Evolutionary conservation across 179 eudicot species (phyloP).

Genomic region (Camellia oleifera): DNA sequence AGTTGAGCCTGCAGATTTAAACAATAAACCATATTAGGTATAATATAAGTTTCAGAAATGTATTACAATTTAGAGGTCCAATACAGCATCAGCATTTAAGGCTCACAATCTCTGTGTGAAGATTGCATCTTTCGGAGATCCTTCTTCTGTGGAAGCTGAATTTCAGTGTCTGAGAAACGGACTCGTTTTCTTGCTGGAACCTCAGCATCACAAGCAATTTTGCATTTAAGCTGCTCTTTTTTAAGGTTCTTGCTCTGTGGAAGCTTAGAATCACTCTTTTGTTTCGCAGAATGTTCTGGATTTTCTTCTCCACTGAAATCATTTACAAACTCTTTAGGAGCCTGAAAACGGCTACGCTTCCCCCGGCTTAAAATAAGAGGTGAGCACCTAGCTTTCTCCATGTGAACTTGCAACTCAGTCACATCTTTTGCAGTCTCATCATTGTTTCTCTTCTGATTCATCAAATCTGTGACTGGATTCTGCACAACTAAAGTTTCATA

Average conservation of each 20-base stretch:
- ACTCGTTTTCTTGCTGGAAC: slow-evolving; percentile 59
- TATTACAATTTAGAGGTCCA: background rate
- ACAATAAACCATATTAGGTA: background rate
- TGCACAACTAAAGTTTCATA: slow-evolving; percentile 8
- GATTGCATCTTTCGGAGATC: slow-evolving; percentile 22
- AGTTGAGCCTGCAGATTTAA: slow-evolving; percentile 35
- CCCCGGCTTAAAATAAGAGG: slow-evolving; percentile 34
- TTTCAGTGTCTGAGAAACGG: slow-evolving; percentile 45
- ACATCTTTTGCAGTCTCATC: slow-evolving; percentile 27
- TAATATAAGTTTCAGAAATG: background rate
- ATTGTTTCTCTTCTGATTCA: slow-evolving; percentile 12
- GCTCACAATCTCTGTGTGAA: slow-evolving; percentile 37
- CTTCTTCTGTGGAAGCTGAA: slow-evolving; percentile 26
- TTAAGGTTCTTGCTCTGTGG: slow-evolving; percentile 24
- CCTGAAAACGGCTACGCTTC: slow-evolving; percentile 28
- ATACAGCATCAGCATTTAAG: slow-evolving; percentile 1
- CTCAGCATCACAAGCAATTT: slow-evolving; percentile 21
- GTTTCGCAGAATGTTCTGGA: slow-evolving; percentile 20
- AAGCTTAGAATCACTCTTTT: slow-evolving; percentile 20
- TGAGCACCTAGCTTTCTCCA: slow-evolving; percentile 27
- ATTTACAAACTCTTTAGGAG: slow-evolving; percentile 32
- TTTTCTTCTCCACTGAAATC: slow-evolving; percentile 23
- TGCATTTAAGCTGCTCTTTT: slow-evolving; percentile 24
- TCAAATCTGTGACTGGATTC: slow-evolving; percentile 13
- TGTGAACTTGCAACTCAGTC: slow-evolving; percentile 27